phyloP scores from a whole-genome alignment of 306 rosid species.

The Vicia sativa region DNA sequence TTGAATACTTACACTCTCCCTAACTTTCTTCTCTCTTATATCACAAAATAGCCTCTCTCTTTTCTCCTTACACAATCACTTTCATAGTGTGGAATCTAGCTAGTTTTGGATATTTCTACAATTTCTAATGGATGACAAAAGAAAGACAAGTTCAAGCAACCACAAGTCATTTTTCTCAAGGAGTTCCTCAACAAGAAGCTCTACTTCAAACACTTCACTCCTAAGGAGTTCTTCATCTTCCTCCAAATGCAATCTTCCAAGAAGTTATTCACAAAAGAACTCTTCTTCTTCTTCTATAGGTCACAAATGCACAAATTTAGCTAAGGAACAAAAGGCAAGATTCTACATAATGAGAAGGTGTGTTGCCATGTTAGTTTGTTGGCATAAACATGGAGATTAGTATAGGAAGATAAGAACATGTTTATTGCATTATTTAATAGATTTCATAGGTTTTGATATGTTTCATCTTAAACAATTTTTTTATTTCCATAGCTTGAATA shows the following conservation, averaged over 20 bases:
- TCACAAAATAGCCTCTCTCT: slow-evolving; percentile 8
- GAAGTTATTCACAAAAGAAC: slow-evolving; percentile 74
- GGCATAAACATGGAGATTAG: slow-evolving; percentile 94
- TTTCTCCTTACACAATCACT: slow-evolving; percentile 7
- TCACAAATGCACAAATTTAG: slow-evolving; percentile 74
- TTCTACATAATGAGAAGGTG: slow-evolving; percentile 93
- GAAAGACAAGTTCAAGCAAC: slow-evolving; percentile 56
- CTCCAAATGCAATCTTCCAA: slow-evolving; percentile 61
- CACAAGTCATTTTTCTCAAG: slow-evolving; percentile 65
- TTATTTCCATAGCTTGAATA: slow-evolving; percentile 1
- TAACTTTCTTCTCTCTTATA: slow-evolving; percentile 25
- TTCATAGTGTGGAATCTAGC: slow-evolving; percentile 7
- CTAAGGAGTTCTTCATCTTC: slow-evolving; percentile 62
- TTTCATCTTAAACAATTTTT: slow-evolving; percentile 41
- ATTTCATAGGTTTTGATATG: slow-evolving; percentile 29
- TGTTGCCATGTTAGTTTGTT: slow-evolving; percentile 95
- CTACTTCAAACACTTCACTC: slow-evolving; percentile 72
- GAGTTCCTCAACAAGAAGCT: slow-evolving; percentile 62
- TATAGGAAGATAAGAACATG: not conserved
- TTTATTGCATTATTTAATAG: not conserved
- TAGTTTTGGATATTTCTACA: slow-evolving; percentile 3
- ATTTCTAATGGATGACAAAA: slow-evolving; percentile 71
- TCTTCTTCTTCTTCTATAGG: slow-evolving; percentile 73
- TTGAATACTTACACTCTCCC: slow-evolving; percentile 28
- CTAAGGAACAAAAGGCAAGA: slow-evolving; percentile 95